Percentiles rank a stretch among this genome's conserved stretches.
Evolutionary conservation across 2,329 filamentous ascomycete genomes (phyloP).

Genomic region (Penicillium sp.): DNA sequence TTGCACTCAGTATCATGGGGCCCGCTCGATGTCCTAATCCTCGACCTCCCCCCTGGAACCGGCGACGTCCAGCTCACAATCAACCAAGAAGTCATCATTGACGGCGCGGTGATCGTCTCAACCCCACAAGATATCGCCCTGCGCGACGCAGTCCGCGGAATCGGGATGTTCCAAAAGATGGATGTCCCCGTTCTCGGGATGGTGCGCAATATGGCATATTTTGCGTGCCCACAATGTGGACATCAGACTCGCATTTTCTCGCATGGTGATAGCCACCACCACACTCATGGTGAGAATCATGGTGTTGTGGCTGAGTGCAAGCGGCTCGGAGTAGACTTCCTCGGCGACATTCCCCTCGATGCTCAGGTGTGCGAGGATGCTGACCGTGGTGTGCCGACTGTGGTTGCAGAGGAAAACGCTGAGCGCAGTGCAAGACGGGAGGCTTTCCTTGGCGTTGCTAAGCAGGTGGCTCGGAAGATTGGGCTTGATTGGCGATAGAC

Average conservation of each 20-base stretch:
- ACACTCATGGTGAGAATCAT: slow-evolving; percentile 46
- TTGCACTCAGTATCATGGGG: slow-evolving; percentile 95
- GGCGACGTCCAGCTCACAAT: slow-evolving; percentile 97
- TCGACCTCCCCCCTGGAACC: slow-evolving; percentile 90
- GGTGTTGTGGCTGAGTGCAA: slow-evolving; percentile 66
- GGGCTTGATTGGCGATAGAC: slow-evolving; percentile 41
- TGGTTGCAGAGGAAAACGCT: slow-evolving; percentile 71
- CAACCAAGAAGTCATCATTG: slow-evolving; percentile 85
- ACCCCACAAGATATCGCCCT: slow-evolving; percentile 92
- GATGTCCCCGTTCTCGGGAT: slow-evolving; percentile 74
- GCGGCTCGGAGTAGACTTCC: slow-evolving; percentile 69
- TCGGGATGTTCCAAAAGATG: slow-evolving; percentile 88
- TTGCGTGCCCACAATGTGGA: slow-evolving; percentile 73
- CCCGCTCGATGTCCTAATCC: slow-evolving; percentile 77
- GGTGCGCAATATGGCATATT: slow-evolving; percentile 88
- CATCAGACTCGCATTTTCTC: slow-evolving; percentile 74
- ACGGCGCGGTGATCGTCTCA: slow-evolving; percentile 79
- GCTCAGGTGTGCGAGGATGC: slow-evolving; percentile 82
- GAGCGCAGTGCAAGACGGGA: slow-evolving; percentile 62
- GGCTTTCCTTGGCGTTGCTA: slow-evolving; percentile 69
- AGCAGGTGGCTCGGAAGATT: slow-evolving; percentile 46
- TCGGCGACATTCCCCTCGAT: slow-evolving; percentile 87
- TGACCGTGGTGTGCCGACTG: slow-evolving; percentile 81
- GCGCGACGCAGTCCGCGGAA: slow-evolving; percentile 85
- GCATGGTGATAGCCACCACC: slow-evolving; percentile 27